phyloP scores from a whole-genome alignment of 2,329 filamentous ascomycete genomes.

The Hypoxylon sp. region DNA sequence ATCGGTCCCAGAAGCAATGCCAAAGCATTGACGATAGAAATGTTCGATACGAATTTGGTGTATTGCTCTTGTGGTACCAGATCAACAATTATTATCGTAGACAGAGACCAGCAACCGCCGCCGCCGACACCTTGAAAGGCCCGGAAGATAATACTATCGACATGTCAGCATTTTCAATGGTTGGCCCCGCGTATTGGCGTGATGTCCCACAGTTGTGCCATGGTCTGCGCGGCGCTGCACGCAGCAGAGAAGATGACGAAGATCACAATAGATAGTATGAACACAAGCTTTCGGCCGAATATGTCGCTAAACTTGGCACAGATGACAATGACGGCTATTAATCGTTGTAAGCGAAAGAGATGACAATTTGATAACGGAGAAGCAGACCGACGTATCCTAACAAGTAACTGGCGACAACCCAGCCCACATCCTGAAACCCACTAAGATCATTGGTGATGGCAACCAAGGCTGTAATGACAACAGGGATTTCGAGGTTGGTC shows the following conservation, averaged over 20 bases:
- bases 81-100: constrained; percentile 40
- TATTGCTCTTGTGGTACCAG: constrained; percentile 44
- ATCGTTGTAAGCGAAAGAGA: not conserved
- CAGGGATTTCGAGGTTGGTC: constrained; percentile 42
- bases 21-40: constrained; percentile 35
- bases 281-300: constrained; percentile 30
- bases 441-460: constrained; percentile 39
- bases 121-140: constrained; percentile 35
- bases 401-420: constrained; percentile 44
- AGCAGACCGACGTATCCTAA: constrained; percentile 44
- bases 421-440: constrained; percentile 33
- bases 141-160: constrained; percentile 25
- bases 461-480: constrained; percentile 42
- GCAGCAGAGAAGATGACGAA: constrained; percentile 38
- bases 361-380: not conserved
- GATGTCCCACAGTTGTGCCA: constrained; percentile 33
- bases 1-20: constrained; percentile 45
- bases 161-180: not conserved
- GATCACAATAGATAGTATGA: constrained; percentile 4
- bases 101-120: constrained; percentile 36
- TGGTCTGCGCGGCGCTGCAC: constrained; percentile 32
- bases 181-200: not conserved
- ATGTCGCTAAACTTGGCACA: constrained; percentile 40
- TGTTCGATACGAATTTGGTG: constrained; percentile 24
- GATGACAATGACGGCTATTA: constrained; percentile 30